Conservation (phyloP, 2,329 filamentous ascomycete species). For the Monosporascus sp. region DNA sequence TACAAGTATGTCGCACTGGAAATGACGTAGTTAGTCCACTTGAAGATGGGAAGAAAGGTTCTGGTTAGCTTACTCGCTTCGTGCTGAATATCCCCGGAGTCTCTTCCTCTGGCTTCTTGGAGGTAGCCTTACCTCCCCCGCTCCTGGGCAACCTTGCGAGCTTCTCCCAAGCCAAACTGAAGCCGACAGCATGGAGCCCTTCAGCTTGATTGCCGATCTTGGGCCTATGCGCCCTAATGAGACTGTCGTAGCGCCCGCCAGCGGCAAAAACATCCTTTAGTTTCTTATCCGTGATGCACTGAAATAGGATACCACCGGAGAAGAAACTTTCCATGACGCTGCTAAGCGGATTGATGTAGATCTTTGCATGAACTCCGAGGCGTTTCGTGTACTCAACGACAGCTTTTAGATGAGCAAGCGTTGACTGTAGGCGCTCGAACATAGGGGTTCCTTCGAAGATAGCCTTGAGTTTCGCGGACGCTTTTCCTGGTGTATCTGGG, state of each 20-base stretch:
- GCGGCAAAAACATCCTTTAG: slow-evolving; percentile 84
- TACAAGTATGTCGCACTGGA: slow-evolving; percentile 79
- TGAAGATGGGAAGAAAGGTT: background rate
- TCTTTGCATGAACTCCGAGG: slow-evolving; percentile 68
- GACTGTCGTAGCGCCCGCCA: slow-evolving; percentile 84
- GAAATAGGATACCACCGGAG: slow-evolving; percentile 77
- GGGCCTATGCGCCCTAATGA: slow-evolving; percentile 79
- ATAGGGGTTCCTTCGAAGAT: slow-evolving; percentile 59
- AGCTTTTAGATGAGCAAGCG: slow-evolving; percentile 73
- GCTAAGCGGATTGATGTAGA: slow-evolving; percentile 79
- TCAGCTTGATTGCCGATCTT: slow-evolving; percentile 57
- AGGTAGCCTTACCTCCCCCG: slow-evolving; percentile 46
- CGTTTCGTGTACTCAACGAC: slow-evolving; percentile 72
- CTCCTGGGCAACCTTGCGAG: slow-evolving; percentile 61
- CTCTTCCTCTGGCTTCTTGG: slow-evolving; percentile 68
- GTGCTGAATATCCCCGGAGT: slow-evolving; percentile 52
- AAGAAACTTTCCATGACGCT: slow-evolving; percentile 93
- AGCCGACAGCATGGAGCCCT: slow-evolving; percentile 80
- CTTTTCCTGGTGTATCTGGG: slow-evolving; percentile 50
- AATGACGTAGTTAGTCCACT: slow-evolving; percentile 6
- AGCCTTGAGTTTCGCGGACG: slow-evolving; percentile 52
- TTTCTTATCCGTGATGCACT: slow-evolving; percentile 83
- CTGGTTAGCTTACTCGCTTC: slow-evolving; percentile 49
- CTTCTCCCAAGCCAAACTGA: slow-evolving; percentile 85
- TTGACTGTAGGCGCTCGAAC: slow-evolving; percentile 68